Base-by-base conservation (phyloP, 352 stramenopile species). In the Globisporangium barbulae region DNA sequence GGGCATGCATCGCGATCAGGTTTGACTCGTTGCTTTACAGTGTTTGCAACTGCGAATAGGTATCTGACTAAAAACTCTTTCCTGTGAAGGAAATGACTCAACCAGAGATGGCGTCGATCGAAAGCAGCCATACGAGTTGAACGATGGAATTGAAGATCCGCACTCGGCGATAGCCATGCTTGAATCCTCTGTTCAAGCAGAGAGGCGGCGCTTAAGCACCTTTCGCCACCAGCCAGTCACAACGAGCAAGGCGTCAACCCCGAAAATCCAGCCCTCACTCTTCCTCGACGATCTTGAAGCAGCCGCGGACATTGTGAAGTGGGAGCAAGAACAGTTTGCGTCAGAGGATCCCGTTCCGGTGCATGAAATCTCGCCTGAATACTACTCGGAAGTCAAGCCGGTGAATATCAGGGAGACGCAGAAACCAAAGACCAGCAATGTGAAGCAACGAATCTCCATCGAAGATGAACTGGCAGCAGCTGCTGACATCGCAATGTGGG, bases 401-500 rank as follows among this genome's bases (percentile, higher is more conserved):
- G 21, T 33, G 9, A 19, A 13, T 4, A 47, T 22, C 13, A 33
- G 17, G 12, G 15, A 41, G 9, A 37, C 42, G 39, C 63, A 59
- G 35, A 54, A 31, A 21, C 25, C 22, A 15, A 44, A n/a, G 41
- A 13, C 17, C 54, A 50, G 5, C 31, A 42, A 31, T 15, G 15
- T 15, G 19, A 25, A 35, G 21, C 13, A 25, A 25, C 12, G 3
- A 45, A 47, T 71, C 53, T 41, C 55, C 7, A 61, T 79, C 44
- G 71, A 68, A 6, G 65, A 80, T 55, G 73, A 85, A 37, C 52
- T 81, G 15, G 65, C 66, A 39, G 73, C 68, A 19, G 76, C 73
- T 2, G 77, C 71, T 33, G 72, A 82, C 62, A 72, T 83, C 17
- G 69, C 79, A 62, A 68, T 72, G 52, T 83, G 76, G 72, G 76